A percentile compares a stretch with the other conserved stretches of the same genome.
Conservation (phyloP, 2,329 filamentous ascomycete genomes). For the Phyllosticta capitalensis region DNA sequence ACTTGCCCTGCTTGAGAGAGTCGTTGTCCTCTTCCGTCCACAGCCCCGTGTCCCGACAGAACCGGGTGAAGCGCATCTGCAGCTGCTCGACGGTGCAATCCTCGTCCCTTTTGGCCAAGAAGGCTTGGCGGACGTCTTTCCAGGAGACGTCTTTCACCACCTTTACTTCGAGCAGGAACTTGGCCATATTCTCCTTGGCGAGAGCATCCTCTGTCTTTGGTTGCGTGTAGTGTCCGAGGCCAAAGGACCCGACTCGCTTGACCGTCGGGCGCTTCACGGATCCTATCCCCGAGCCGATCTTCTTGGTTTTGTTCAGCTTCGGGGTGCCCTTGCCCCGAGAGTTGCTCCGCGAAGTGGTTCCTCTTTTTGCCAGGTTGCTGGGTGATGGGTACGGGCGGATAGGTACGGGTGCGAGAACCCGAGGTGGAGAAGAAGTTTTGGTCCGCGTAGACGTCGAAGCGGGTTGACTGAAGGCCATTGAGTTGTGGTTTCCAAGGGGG, state of each 20-base stretch:
- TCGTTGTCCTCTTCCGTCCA: conserved; percentile 45
- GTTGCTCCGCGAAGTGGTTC: conserved; percentile 36
- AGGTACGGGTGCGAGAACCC: conserved; percentile 24
- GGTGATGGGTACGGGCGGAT: conserved; percentile 17
- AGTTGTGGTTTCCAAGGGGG: conserved; percentile 13
- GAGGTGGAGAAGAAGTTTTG: conserved; percentile 21
- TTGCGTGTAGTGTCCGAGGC: conserved; percentile 21
- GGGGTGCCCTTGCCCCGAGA: conserved; percentile 23
- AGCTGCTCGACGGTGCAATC: conserved; percentile 42
- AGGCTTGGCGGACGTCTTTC: conserved; percentile 45
- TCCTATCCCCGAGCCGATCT: conserved; percentile 10
- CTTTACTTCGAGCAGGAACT: conserved; percentile 40
- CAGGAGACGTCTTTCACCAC: conserved; percentile 44
- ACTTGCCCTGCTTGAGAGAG: conserved; percentile 42
- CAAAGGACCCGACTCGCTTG: conserved; percentile 20
- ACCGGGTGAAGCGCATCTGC: conserved; percentile 46
- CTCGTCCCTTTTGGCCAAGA: conserved; percentile 40
- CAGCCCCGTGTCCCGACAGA: conserved; percentile 40
- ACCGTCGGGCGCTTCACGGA: conserved; percentile 33
- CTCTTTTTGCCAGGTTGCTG: conserved; percentile 32
- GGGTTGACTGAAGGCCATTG: conserved; percentile 13
- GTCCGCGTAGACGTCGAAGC: conserved; percentile 10
- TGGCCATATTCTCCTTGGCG: conserved; percentile 37
- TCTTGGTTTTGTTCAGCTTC: conserved; percentile 26
- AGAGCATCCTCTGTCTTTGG: conserved; percentile 29